Base-by-base conservation (phyloP, 805 yeast genomes). In the Yamadazyma nakazawae region DNA sequence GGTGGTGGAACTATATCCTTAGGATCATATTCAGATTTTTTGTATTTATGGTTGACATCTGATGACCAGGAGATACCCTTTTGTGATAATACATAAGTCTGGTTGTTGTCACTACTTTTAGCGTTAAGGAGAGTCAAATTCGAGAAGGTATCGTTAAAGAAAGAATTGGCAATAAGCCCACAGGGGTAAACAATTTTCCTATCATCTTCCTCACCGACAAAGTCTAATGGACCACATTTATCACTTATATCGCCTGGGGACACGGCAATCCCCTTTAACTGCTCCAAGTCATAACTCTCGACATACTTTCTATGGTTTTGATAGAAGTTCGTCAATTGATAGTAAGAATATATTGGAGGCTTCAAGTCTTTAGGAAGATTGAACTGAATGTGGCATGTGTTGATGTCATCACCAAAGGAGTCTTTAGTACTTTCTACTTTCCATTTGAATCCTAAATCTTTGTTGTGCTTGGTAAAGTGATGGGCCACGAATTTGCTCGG, bases 231-330 rank as follows among this genome's bases (percentile, higher is more conserved):
- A 40, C 60, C 57, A 52, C 77, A 72, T 43, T 62, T 57, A 31
- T 60, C 58, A 6, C 64, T 74, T 17, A 94, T 63, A 37, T 71
- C 76, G 24, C 66, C 74, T 2, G 70, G 69, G 0, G 75, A 46
- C 7, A 85, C 81, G 2, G 92, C 88, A 25, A 78, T 64, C 2
- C 99, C 99, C 50, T 81, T 80, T 42, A 94, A 62, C 66, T 94
- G 99, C 35, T 76, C 74, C 64, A 85, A 79, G 62, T 90, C 95
- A 64, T 77, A 87, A 9, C 96, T 85, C 50, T 81, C 82, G 30
- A 92, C 98, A 61, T 89, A 94, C 52, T 94, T 88, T 50, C 99
- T 80, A 68, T 94, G 99, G 64, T 94, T 94, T 64, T 94, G 98
- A 64, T 76, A 90, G 65, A 92, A 94, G 62, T 89, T 89, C 31